Evolutionary conservation across 2,329 filamentous ascomycete species (phyloP).

Genomic region (Ascochyta pisi): DNA sequence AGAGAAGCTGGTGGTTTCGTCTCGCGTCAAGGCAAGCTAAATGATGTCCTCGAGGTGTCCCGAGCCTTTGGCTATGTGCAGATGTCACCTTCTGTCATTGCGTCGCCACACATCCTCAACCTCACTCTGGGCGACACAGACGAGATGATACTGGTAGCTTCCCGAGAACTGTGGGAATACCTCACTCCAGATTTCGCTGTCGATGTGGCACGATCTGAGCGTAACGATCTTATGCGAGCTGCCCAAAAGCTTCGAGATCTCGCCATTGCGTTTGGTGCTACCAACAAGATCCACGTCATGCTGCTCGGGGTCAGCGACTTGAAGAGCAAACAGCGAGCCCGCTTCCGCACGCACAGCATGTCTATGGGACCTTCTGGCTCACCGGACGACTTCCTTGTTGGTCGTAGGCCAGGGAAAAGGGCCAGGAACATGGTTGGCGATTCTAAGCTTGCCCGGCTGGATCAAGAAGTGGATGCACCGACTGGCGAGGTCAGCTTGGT

Average conservation of each 20-base stretch:
- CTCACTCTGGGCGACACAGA: slow-evolving; percentile 84
- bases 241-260: slow-evolving; percentile 93
- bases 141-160: slow-evolving; percentile 91
- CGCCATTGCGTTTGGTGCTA: slow-evolving; percentile 93
- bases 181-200: slow-evolving; percentile 88
- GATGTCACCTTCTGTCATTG: slow-evolving; percentile 90
- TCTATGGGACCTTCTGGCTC: slow-evolving; percentile 80
- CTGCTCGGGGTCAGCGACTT: slow-evolving; percentile 92
- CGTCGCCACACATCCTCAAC: slow-evolving; percentile 82
- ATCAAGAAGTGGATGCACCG: slow-evolving; percentile 89
- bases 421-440: slow-evolving; percentile 69
- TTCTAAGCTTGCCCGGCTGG: slow-evolving; percentile 84
- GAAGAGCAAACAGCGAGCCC: slow-evolving; percentile 80
- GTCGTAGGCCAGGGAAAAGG: slow-evolving; percentile 65
- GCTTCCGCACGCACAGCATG: slow-evolving; percentile 81
- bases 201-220: slow-evolving; percentile 86
- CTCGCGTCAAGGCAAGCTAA: slow-evolving; percentile 90
- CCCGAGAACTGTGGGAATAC: slow-evolving; percentile 94
- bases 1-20: slow-evolving; percentile 95
- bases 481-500: slow-evolving; percentile 91
- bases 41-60: slow-evolving; percentile 89
- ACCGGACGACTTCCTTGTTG: slow-evolving; percentile 72
- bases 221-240: slow-evolving; percentile 89
- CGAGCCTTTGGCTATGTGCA: slow-evolving; percentile 95
- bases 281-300: slow-evolving; percentile 98